phyloP scores from a whole-genome alignment of 73 alveolate genomes.

The Paramecium pentaurelia region DNA sequence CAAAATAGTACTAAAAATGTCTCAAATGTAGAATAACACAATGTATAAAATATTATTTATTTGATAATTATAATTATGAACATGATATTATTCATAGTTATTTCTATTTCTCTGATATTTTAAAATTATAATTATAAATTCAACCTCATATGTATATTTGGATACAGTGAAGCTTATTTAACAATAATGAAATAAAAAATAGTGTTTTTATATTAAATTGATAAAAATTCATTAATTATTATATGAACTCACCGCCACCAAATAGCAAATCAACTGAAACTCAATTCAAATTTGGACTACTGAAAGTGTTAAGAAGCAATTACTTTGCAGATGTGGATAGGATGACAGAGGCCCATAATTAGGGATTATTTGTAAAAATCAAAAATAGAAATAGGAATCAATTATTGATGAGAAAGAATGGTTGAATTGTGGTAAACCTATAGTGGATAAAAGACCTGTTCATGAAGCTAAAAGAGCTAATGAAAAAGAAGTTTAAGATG shows the following conservation, averaged over 20 bases:
- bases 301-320: not conserved
- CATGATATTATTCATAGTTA: too few species aligned
- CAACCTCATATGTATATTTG: too few species aligned
- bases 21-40: too few species aligned
- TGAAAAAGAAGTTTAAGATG: slow-evolving; percentile 11
- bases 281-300: not conserved
- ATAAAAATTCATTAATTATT: not conserved
- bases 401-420: not conserved
- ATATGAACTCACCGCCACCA: not conserved
- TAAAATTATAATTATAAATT: too few species aligned
- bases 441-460: not conserved
- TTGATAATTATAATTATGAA: too few species aligned
- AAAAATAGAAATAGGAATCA: not conserved
- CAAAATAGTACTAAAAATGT: too few species aligned
- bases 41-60: too few species aligned
- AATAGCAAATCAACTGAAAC: not conserved
- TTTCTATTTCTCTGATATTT: too few species aligned
- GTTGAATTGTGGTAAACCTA: slow-evolving; percentile 5
- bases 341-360: not conserved
- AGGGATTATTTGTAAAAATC: slow-evolving; percentile 7
- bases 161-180: too few species aligned
- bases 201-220: not conserved
- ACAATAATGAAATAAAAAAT: too few species aligned
- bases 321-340: slow-evolving; percentile 31
- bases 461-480: not conserved